Evolutionary conservation across 1,284 basidiomycete species (phyloP).

Genomic region (Apiotrichum mycotoxinovorans): DNA sequence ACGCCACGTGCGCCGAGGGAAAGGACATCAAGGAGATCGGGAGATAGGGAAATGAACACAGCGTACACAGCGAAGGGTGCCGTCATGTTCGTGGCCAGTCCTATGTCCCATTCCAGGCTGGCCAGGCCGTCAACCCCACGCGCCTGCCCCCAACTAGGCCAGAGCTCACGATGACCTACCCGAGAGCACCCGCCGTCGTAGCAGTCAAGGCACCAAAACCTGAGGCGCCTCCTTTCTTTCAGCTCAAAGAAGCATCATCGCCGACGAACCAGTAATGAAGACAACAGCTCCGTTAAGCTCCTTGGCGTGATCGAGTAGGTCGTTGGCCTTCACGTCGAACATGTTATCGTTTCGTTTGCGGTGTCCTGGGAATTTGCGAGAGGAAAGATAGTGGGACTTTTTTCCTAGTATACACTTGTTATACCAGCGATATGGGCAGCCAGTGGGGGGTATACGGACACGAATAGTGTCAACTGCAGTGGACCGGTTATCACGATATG

Average conservation of each 20-base stretch:
- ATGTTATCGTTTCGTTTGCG: background rate
- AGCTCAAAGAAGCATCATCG: background rate
- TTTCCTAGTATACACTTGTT: no score
- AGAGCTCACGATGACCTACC: no score
- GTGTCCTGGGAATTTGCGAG: no score
- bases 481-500: no score
- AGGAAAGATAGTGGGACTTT: no score
- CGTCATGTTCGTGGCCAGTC: no score
- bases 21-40: background rate
- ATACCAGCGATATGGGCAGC: no score
- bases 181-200: background rate
- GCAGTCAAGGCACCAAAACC: slow-evolving; percentile 23
- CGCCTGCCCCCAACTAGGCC: no score
- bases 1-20: background rate
- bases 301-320: slow-evolving; percentile 54
- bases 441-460: background rate
- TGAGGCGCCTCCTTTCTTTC: slow-evolving; percentile 19
- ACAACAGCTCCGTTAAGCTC: slow-evolving; percentile 18
- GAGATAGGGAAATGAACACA: background rate
- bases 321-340: slow-evolving; percentile 64
- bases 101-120: no score
- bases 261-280: slow-evolving; percentile 22
- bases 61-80: no score
- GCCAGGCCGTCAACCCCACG: no score
- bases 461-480: background rate